phyloP scores from a whole-genome alignment of 352 stramenopile genomes.

The Elongisporangium anandrum region DNA sequence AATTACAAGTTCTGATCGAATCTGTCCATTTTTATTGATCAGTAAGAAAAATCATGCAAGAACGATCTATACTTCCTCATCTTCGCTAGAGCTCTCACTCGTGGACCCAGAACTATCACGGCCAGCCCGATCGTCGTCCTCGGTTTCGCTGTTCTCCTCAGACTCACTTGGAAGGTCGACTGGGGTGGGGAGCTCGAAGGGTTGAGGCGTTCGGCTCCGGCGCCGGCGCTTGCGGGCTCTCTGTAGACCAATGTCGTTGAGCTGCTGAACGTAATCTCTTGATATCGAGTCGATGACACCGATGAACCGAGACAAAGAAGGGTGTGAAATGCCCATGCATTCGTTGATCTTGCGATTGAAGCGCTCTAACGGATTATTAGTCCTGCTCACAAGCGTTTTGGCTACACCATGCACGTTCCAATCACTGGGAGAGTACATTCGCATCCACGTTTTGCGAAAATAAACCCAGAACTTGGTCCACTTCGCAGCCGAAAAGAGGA shows the following conservation, averaged over 20 bases:
- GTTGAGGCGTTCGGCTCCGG: background rate
- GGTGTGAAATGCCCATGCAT: background rate
- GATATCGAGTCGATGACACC: slow-evolving; percentile 1
- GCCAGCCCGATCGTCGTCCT: background rate
- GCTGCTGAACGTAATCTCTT: background rate
- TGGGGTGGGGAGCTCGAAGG: background rate
- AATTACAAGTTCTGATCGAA: slow-evolving; percentile 1
- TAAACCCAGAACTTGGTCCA: no score
- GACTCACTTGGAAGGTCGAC: background rate
- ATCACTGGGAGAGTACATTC: background rate
- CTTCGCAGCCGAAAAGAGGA: no score
- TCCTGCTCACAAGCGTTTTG: slow-evolving; percentile 1
- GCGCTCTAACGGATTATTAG: background rate
- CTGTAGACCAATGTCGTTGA: background rate
- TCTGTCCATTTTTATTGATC: background rate
- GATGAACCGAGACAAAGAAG: background rate
- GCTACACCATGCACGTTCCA: slow-evolving; percentile 2
- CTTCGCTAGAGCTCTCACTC: background rate
- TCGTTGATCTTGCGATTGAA: slow-evolving; percentile 2
- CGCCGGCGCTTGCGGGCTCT: background rate
- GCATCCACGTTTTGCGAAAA: no score
- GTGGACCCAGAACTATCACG: no score
- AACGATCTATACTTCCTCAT: background rate
- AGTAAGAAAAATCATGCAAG: background rate
- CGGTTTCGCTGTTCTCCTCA: background rate